Evolutionary conservation across 73 alveolate species (phyloP).

Genomic region (Blepharisma japonicum): DNA sequence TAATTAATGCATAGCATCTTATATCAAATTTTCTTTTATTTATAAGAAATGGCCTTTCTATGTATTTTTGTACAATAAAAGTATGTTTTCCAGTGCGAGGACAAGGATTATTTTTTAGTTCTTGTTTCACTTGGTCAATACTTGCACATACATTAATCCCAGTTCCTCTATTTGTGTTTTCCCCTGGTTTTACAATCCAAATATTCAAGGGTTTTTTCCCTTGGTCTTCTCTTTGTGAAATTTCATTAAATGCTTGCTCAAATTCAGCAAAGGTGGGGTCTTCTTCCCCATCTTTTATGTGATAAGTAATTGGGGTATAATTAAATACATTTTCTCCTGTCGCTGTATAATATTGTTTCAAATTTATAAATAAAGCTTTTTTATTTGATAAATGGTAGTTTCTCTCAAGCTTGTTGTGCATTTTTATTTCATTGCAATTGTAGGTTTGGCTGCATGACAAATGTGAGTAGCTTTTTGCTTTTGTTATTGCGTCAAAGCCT

Average conservation of each 20-base stretch:
- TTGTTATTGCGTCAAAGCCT: neutral
- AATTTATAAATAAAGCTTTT: slow-evolving; percentile 49
- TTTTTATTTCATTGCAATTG: slow-evolving; percentile 26
- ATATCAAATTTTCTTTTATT: slow-evolving; percentile 71
- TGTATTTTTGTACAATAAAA: slow-evolving; percentile 58
- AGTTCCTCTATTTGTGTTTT: slow-evolving; percentile 53
- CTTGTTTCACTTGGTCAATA: slow-evolving; percentile 28
- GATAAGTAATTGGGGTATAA: slow-evolving; percentile 22
- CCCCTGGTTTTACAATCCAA: slow-evolving; percentile 62
- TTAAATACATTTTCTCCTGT: slow-evolving; percentile 43
- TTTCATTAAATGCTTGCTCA: slow-evolving; percentile 29
- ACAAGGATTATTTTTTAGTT: slow-evolving; percentile 37
- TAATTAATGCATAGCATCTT: slow-evolving; percentile 60
- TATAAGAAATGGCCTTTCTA: slow-evolving; percentile 63
- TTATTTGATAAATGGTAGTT: slow-evolving; percentile 34
- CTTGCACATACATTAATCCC: slow-evolving; percentile 36
- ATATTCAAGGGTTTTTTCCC: slow-evolving; percentile 30
- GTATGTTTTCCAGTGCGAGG: slow-evolving; percentile 53
- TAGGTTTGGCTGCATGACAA: slow-evolving; percentile 39
- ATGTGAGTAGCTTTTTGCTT: slow-evolving; percentile 4
- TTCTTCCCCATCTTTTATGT: slow-evolving; percentile 28
- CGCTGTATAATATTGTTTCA: slow-evolving; percentile 71
- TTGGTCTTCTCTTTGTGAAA: neutral
- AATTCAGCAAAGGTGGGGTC: slow-evolving; percentile 25
- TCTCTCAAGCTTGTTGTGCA: slow-evolving; percentile 25